Conservation (phyloP, 2,329 filamentous ascomycete genomes). For the Trichoderma atrobrunneum region DNA sequence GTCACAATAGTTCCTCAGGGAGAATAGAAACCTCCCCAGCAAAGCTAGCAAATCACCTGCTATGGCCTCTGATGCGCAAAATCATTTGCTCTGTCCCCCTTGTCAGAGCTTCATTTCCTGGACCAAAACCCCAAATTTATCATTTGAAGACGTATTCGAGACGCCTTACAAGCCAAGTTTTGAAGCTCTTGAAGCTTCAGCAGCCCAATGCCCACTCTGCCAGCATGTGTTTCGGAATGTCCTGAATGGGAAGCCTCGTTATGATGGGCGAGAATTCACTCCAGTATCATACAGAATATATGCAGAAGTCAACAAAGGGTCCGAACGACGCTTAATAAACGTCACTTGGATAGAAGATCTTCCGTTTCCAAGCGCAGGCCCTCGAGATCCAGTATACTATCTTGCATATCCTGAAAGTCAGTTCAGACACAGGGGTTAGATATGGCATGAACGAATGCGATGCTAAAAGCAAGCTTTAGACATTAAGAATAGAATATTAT, state of each 20-base stretch:
- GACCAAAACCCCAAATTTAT: not conserved
- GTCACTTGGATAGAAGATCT: not conserved
- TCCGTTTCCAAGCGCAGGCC: not conserved
- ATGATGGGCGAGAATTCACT: not conserved
- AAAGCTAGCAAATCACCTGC: not conserved
- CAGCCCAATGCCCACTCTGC: not conserved
- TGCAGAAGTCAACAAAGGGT: not conserved
- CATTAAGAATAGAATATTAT: not conserved
- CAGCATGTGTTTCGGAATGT: not conserved
- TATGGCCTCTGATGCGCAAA: not conserved
- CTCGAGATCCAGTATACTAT: not conserved
- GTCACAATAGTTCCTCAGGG: not conserved
- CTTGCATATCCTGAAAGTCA: not conserved
- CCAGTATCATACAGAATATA: not conserved
- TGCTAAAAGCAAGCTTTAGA: not conserved
- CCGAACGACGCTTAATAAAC: not conserved
- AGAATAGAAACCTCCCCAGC: not conserved
- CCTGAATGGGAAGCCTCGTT: not conserved
- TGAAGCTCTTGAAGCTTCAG: not conserved
- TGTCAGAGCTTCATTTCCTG: not conserved
- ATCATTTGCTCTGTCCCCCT: not conserved
- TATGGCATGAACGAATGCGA: not conserved
- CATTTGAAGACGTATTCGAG: not conserved
- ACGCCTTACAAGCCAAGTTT: not conserved
- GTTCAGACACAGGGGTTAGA: not conserved